Conservation (phyloP, 306 rosid genomes). For the Parietaria judaica region DNA sequence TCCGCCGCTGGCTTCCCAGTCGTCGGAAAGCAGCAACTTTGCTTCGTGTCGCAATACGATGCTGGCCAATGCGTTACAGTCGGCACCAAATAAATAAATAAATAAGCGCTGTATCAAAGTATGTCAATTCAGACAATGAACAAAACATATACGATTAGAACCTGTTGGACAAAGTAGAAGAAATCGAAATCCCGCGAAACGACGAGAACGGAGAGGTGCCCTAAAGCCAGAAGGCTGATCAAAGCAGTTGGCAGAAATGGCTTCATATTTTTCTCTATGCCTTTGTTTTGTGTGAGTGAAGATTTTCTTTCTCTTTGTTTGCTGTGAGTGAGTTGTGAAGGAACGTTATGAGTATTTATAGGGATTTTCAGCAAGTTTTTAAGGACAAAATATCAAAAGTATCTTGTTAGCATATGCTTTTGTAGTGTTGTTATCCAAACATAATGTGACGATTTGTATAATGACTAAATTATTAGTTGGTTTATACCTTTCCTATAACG, state of each 20-base stretch:
- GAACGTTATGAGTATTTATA: conserved; percentile 19
- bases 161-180: conserved; percentile 88
- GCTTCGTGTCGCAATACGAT: conserved; percentile 62
- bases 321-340: neutral
- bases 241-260: conserved; percentile 14
- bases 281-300: neutral
- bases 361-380: conserved; percentile 6
- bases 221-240: conserved; percentile 38
- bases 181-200: conserved; percentile 58
- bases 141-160: neutral
- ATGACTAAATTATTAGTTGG: neutral
- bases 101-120: neutral
- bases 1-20: conserved; percentile 64
- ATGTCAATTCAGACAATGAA: neutral
- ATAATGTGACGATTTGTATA: neutral
- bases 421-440: neutral
- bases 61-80: conserved; percentile 57
- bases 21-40: conserved; percentile 60
- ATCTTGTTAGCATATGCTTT: conserved; percentile 24
- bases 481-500: neutral
- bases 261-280: conserved; percentile 17
- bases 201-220: conserved; percentile 35
- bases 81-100: neutral
- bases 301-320: conserved; percentile 5
- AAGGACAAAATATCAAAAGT: conserved; percentile 16